These are phyloP conservation scores for Neurospora tetrasperma DNA, from an alignment of 495 filamentous ascomycete species.

Conservation along the genomic window DNA sequence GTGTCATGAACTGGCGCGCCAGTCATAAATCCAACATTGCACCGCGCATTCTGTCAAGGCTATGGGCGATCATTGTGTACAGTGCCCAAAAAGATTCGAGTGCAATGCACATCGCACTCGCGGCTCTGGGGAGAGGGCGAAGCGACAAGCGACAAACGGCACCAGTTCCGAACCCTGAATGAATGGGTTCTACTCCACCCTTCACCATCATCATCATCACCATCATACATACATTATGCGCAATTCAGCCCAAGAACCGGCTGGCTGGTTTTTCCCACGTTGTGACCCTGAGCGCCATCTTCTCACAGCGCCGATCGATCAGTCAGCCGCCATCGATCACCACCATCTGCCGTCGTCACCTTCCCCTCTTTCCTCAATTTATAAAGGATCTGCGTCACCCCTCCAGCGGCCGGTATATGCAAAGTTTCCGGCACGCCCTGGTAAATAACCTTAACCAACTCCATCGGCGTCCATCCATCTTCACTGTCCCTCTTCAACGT, in stretches of 20 bases:
- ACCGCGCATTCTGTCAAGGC: not conserved
- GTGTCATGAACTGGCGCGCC: not conserved
- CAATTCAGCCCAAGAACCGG: not conserved
- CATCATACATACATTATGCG: not conserved
- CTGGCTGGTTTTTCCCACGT: not conserved
- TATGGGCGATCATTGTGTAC: not conserved
- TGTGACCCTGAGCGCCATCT: not conserved
- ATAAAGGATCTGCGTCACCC: conserved; percentile 54
- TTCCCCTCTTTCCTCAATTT: conserved; percentile 62
- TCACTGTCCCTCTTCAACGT: conserved; percentile 45
- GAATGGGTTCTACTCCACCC: not conserved
- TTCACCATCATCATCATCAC: not conserved
- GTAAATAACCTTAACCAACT: conserved; percentile 81
- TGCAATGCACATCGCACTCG: not conserved
- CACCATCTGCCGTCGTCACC: conserved; percentile 30
- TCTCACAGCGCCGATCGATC: conserved; percentile 34
- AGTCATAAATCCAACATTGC: not conserved
- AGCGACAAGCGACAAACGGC: not conserved
- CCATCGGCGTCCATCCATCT: conserved; percentile 59
- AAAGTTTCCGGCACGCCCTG: conserved; percentile 64
- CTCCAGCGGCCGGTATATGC: conserved; percentile 59
- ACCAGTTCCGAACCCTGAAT: not conserved
- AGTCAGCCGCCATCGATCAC: conserved; percentile 45
- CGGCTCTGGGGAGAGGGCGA: not conserved
- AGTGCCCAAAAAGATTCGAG: not conserved